Base-by-base conservation (phyloP, 768 basidiomycete species). In the Rhizopogon rudus region DNA sequence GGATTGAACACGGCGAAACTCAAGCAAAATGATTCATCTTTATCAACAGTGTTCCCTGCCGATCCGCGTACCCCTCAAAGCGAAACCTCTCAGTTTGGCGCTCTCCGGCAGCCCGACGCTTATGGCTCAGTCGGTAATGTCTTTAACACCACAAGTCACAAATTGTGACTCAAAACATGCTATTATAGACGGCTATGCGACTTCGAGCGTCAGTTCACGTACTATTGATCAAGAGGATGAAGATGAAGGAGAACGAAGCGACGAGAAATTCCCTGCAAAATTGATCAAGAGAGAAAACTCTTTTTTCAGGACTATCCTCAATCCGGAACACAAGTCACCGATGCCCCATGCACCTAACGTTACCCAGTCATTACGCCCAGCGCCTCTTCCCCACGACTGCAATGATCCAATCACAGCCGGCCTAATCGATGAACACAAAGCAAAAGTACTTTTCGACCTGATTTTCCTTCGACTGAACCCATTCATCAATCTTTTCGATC, bases 401-500 rank as follows among this genome's bases (percentile, higher is more conserved):
- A 71, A 76, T 55, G 91, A 93, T 68, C 91, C 91, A 25, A 79
- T 93, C 62, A 75, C 81, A 16, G 80, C 83, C 53, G 88, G 86
- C 37, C 77, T 91, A 60, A 73, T 93, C 59, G 77, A 78, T 51
- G 88, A 90, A 61, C 76, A 77, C 40, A 83, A 87, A 55, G 89
- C 88, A 44, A 79, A 80, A 62, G 76, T 82, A 46, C 75, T 92
- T 44, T 91, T 93, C 59, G 89, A 92, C 67, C 73, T 82, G 57
- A 79, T 93, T 66, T 92, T 88, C 72, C 66, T 89, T 53, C 88
- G 91, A 56, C 79, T 94, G 51, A 94, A 94, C 67, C 90, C 92
- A 12, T 92, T 93, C 69, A 84, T 93, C 71, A 90, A 88, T 66
- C 77, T 94, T 33, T 92, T 95, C 66, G 93, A 94, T 73, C 89